Conservation (phyloP, 1,139 yeast species). For the Suhomyces panamericanus region DNA sequence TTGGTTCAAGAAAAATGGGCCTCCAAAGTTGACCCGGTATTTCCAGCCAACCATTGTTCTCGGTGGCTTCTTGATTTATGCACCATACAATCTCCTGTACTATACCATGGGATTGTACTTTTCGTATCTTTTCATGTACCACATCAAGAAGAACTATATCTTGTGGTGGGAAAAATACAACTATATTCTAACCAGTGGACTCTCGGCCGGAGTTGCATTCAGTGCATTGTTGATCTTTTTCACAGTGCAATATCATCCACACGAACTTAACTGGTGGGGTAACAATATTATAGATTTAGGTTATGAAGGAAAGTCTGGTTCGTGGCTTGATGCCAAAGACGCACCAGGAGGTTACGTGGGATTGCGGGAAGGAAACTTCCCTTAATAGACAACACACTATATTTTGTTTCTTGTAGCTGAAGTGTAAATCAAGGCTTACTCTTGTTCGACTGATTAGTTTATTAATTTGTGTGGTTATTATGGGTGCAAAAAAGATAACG, state of each 20-base stretch:
- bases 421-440: too few species aligned
- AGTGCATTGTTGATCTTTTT: conserved; percentile 56
- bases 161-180: conserved; percentile 68
- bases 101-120: conserved; percentile 52
- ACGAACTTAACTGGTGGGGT: conserved; percentile 59
- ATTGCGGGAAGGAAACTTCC: conserved; percentile 39
- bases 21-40: conserved; percentile 30
- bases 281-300: conserved; percentile 46
- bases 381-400: conserved; percentile 20
- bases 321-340: conserved; percentile 34
- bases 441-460: neutral
- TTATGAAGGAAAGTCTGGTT: conserved; percentile 38
- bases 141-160: conserved; percentile 47
- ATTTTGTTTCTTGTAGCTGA: neutral
- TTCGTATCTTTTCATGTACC: conserved; percentile 53
- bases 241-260: conserved; percentile 49
- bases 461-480: too few species aligned
- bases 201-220: conserved; percentile 62
- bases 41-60: conserved; percentile 52
- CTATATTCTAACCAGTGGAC: conserved; percentile 54
- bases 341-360: conserved; percentile 51
- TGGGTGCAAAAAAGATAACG: conserved; percentile 21
- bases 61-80: conserved; percentile 47
- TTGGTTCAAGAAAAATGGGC: conserved; percentile 36
- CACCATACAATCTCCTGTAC: conserved; percentile 59